phyloP scores from a whole-genome alignment of 2,329 filamentous ascomycete species.

The Remersonia thermophila region DNA sequence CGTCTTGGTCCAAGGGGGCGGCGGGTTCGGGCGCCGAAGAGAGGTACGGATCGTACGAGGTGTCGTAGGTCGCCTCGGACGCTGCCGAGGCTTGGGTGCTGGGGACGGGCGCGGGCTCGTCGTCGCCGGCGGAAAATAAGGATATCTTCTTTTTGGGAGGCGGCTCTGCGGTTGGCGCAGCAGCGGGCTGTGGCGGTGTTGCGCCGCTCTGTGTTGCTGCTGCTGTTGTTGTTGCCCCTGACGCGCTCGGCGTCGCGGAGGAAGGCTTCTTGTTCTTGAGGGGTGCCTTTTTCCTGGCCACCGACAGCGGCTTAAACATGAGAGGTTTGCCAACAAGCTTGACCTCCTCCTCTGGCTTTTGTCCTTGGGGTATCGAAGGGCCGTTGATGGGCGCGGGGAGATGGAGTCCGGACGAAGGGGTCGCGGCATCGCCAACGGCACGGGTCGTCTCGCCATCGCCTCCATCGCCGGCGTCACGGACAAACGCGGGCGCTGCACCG shows the following conservation, averaged over 20 bases:
- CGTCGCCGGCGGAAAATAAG: constrained; percentile 53
- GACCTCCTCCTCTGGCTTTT: constrained; percentile 49
- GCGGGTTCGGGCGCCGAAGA: constrained; percentile 20
- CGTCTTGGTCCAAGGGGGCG: constrained; percentile 19
- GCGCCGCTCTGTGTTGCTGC: constrained; percentile 9
- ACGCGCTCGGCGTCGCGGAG: neutral
- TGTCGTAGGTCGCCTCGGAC: constrained; percentile 15
- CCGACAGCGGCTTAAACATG: constrained; percentile 82
- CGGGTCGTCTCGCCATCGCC: constrained; percentile 8
- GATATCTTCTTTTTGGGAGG: constrained; percentile 48
- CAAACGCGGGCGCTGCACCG: constrained; percentile 71
- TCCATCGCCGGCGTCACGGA: constrained; percentile 23
- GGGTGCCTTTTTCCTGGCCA: constrained; percentile 50
- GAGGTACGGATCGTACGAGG: constrained; percentile 48
- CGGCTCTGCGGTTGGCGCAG: constrained; percentile 1
- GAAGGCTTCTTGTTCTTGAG: constrained; percentile 50
- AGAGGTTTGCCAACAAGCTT: constrained; percentile 66
- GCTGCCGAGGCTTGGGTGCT: constrained; percentile 5
- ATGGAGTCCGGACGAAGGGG: constrained; percentile 35
- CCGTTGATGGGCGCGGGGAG: too few species aligned
- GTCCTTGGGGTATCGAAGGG: constrained; percentile 41
- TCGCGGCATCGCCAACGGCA: constrained; percentile 13
- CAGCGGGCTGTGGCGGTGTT: constrained; percentile 5
- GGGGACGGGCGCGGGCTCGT: constrained; percentile 16
- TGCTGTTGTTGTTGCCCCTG: constrained; percentile 8